Percentiles rank a stretch among this genome's conserved stretches.
Evolutionary conservation across 177 flowering plant species (phyloP).

Genomic region (Vitis hybrid): DNA sequence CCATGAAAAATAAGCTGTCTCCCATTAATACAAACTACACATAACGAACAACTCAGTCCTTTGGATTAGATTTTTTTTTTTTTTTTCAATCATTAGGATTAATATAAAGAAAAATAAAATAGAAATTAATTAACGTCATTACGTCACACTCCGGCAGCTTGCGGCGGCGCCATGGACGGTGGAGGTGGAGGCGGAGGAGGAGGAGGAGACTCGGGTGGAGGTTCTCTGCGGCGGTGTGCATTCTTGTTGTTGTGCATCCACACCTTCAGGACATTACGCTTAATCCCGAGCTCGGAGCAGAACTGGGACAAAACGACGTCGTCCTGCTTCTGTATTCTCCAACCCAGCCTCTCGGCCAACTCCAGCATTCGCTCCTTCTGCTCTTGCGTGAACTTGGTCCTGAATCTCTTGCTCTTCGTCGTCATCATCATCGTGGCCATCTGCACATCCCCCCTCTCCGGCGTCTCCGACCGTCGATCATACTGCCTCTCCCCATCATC

Average conservation of each 20-base stretch:
- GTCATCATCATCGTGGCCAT: not conserved
- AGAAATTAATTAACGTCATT: not conserved
- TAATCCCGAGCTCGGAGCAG: conserved; percentile 47
- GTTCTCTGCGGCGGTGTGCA: conserved; percentile 26
- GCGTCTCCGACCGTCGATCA: conserved; percentile 33
- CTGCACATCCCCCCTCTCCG: conserved; percentile 23
- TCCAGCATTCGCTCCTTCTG: conserved; percentile 59
- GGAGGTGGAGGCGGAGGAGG: not conserved
- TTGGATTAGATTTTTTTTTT: not conserved
- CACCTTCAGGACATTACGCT: conserved; percentile 42
- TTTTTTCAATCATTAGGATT: too few relatives aligned
- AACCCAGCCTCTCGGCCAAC: conserved; percentile 48
- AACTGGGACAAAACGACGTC: conserved; percentile 37
- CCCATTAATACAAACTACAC: not conserved
- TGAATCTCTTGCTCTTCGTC: conserved; percentile 30
- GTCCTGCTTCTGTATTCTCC: conserved; percentile 45
- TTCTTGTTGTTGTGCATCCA: conserved; percentile 69
- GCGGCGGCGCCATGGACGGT: not conserved
- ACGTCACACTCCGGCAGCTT: conserved; percentile 4
- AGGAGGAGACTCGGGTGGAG: not conserved
- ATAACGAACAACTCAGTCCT: not conserved
- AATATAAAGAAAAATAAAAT: not conserved
- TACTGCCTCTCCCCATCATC: not conserved
- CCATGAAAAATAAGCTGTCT: too few relatives aligned
- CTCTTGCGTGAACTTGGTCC: conserved; percentile 49